A percentile compares a stretch with the other conserved stretches of the same genome.
Evolutionary conservation across 164 flowering plant genomes (phyloP).

Genomic region (Cinnamomum chago): DNA sequence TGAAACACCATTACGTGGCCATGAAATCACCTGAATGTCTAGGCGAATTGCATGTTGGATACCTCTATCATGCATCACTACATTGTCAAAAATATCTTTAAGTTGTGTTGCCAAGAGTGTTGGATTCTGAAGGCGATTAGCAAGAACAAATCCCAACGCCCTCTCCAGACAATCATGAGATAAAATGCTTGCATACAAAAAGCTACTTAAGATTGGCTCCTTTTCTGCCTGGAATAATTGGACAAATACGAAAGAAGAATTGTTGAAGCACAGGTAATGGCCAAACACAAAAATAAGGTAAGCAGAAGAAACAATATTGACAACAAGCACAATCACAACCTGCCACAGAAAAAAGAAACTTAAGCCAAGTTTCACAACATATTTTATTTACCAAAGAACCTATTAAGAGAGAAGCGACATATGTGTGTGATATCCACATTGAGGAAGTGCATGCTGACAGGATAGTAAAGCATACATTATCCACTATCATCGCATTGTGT

Average conservation of each 20-base stretch:
- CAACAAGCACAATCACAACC: too few species aligned
- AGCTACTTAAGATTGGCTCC: slow-evolving; percentile 87
- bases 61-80: slow-evolving; percentile 53
- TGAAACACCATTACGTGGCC: slow-evolving; percentile 9
- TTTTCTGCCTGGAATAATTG: slow-evolving; percentile 62
- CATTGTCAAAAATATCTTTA: slow-evolving; percentile 65
- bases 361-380: too few species aligned
- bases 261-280: too few species aligned
- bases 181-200: slow-evolving; percentile 75
- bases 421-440: too few species aligned
- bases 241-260: neutral
- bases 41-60: slow-evolving; percentile 70
- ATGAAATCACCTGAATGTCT: slow-evolving; percentile 61
- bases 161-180: slow-evolving; percentile 74
- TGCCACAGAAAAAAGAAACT: too few species aligned
- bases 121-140: slow-evolving; percentile 73
- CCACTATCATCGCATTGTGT: too few species aligned
- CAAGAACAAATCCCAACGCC: slow-evolving; percentile 76
- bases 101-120: slow-evolving; percentile 74
- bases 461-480: too few species aligned
- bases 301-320: too few species aligned
- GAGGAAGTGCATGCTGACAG: too few species aligned
- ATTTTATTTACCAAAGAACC: too few species aligned
- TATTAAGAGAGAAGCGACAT: too few species aligned
- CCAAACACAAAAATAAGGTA: too few species aligned